Base-by-base conservation (phyloP, 768 basidiomycete genomes). In the Macrolepiota fuliginosa region DNA sequence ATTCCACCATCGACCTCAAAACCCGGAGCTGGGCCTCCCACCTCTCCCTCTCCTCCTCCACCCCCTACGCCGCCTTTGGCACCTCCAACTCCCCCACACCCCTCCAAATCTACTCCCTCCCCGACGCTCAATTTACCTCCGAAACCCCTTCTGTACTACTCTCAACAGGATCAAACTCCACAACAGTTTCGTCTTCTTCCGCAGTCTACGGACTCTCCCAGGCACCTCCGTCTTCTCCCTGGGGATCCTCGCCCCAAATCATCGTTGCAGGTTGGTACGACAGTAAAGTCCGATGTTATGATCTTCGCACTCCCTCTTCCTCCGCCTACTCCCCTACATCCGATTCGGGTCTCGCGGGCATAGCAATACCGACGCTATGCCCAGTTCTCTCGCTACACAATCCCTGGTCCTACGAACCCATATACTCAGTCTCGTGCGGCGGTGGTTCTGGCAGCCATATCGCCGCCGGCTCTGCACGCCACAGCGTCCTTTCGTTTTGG, bases 241-340 rank as follows among this genome's bases (percentile, higher is more conserved):
- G 88, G 81, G 91, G 91, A 3, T 73, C 82, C 1, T 89, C 90
- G 2, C 84, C 89, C 17, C 81, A 91, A 67, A 81, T 91, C 19
- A 59, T 94, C 24, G 79, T 91, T 39, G 88, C 90, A 1, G 92
- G 91, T 1, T 93, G 92, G 91, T 94, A 85, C 71, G 90, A 94
- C 69, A 88, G 92, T 11, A 71, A 79, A 52, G 88, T 91, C 36
- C 81, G 83, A 39, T 80, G 91, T 54, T 87, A 92, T 72, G 92
- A 94, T 71, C 80, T 94, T 42, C 90, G 92, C 25, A 77, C 83
- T 17, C 76, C 76, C 19, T 73, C 74, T 36, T 57, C 56, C 17
- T 54, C 54, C 9, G 63, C 54, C 37, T 17, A 6, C 15, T 25
- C 54, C n/a, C 25, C 24, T 39, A 40, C 13, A 13, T 17, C 25